phyloP scores from a whole-genome alignment of 78 protist species.

The Reticulomyxa filosa region DNA sequence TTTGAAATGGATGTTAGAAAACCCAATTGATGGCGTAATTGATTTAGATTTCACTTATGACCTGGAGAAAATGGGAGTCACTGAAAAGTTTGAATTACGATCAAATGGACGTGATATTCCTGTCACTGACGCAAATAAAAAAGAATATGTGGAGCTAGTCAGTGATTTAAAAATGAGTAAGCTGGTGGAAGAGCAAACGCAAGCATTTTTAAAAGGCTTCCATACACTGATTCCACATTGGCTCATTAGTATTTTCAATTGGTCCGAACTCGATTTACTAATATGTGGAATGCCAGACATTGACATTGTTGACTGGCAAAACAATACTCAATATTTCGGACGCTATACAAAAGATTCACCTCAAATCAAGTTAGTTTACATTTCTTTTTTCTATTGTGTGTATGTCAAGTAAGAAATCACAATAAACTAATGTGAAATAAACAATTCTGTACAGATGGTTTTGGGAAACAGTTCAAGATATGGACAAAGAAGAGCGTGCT shows the following conservation, averaged over 20 bases:
- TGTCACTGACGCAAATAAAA: slow-evolving; percentile 12
- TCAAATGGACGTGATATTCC: not conserved
- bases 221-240: slow-evolving; percentile 4
- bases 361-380: too few species aligned
- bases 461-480: slow-evolving; percentile 11
- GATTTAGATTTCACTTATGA: not conserved
- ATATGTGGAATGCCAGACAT: slow-evolving; percentile 25
- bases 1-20: slow-evolving; percentile 13
- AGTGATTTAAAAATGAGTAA: not conserved
- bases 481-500: slow-evolving; percentile 19
- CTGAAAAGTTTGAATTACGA: not conserved
- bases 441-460: not conserved
- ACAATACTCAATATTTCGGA: slow-evolving; percentile 20
- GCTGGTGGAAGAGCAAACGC: not conserved
- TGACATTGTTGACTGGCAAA: slow-evolving; percentile 8
- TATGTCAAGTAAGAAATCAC: too few species aligned
- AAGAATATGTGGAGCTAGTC: not conserved
- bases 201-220: slow-evolving; percentile 1
- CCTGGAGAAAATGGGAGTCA: not conserved
- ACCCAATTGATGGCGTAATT: not conserved
- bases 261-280: slow-evolving; percentile 25
- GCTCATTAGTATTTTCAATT: slow-evolving; percentile 11
- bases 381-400: too few species aligned
- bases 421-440: too few species aligned
- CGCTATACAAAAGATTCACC: too few species aligned